phyloP scores from a whole-genome alignment of 169 alveolate genomes.

The Cryptosporidium sp. region DNA sequence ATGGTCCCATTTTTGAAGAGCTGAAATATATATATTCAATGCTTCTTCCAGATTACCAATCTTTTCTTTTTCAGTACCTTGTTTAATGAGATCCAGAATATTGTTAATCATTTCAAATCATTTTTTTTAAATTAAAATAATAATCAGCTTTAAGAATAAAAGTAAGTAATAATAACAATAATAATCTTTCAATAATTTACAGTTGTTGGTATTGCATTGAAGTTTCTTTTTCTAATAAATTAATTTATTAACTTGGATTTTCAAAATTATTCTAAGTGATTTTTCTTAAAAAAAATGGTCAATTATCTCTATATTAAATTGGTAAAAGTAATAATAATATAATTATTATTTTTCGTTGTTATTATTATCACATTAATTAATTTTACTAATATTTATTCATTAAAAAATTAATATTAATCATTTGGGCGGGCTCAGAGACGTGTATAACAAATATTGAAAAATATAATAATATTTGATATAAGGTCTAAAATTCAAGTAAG shows the following conservation, averaged over 20 bases:
- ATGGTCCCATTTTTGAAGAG: conserved; percentile 75
- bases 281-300: too few relatives aligned
- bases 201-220: too few relatives aligned
- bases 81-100: conserved; percentile 58
- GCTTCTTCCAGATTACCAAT: conserved; percentile 76
- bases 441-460: neutral
- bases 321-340: too few relatives aligned
- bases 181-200: neutral
- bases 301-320: too few relatives aligned
- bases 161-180: neutral
- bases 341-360: neutral
- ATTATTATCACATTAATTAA: neutral
- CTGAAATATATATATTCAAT: conserved; percentile 44
- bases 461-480: neutral
- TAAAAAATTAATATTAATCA: neutral
- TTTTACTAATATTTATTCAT: neutral
- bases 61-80: conserved; percentile 77
- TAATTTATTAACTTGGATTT: too few relatives aligned
- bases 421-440: conserved; percentile 74
- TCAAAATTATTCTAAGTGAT: too few relatives aligned
- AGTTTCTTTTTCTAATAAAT: too few relatives aligned
- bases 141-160: neutral
- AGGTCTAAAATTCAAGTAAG: neutral
- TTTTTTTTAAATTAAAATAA: neutral
- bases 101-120: conserved; percentile 52